Base-by-base conservation (phyloP, 1,139 yeast species). In the Torulaspora pretoriensis region DNA sequence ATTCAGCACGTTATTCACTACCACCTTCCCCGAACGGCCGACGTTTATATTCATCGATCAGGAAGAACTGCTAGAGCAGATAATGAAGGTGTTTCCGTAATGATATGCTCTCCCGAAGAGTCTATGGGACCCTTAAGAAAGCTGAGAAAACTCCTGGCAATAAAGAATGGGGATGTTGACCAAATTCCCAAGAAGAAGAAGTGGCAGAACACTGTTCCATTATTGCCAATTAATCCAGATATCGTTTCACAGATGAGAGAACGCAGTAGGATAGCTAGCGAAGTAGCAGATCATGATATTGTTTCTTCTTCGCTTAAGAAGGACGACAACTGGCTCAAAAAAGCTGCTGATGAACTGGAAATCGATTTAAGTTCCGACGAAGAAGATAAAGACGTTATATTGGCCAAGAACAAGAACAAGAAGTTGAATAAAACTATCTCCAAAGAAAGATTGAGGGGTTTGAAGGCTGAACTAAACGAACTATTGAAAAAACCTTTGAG, bases 31-130 rank as follows among this genome's bases (percentile, higher is more conserved):
- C 75, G 97, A 52, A 77, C 95, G 8, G 97, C 97, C 0, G 98
- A 94, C 63, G 81, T 89, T 45, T 92, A 92, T 62, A 83, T 92
- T 53, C 99, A 92, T 68, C 77, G 99, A 65, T 87, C 97, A 1
- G 99, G 99, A 51, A 81, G 99, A 75, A 94, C 98, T 16, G 98
- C 96, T 0, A 84, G 99, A 73, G 97, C 95, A 2, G 92, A 94
- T 0, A 78, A 77, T 43, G 94, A 87, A 62, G 99, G 99, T 72
- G 96, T 92, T 14, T 83, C 97, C 2, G 83, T 94, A 31, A 81
- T 89, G 76, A 72, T 92, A 46, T 89, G 97, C 58, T 85, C 96
- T 2, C 97, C 97, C 10, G 90, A 85, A 52, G 99, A 92, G 63
- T 85, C 95, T 0, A 77, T 89, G 46, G 96, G 96, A 0, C 94